Evolutionary conservation across 768 basidiomycete genomes (phyloP).

Genomic region (Collybia nuda): DNA sequence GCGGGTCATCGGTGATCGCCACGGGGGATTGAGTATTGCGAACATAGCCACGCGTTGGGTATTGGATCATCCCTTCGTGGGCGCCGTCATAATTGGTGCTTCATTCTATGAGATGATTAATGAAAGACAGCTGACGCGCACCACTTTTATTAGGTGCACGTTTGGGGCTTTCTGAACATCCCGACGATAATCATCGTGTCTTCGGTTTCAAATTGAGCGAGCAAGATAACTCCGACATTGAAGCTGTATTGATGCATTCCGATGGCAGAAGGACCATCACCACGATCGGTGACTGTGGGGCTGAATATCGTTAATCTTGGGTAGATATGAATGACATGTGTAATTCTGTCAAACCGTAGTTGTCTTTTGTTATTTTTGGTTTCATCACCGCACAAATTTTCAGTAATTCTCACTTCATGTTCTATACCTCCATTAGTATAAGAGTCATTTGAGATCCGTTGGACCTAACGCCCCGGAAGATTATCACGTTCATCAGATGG

Average conservation of each 20-base stretch:
- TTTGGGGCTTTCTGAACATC: slow-evolving; percentile 73
- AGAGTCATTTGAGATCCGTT: too few relatives aligned
- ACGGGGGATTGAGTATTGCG: slow-evolving; percentile 66
- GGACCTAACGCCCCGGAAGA: too few relatives aligned
- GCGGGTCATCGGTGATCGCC: slow-evolving; percentile 63
- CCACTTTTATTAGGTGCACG: slow-evolving; percentile 52
- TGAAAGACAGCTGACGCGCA: neutral
- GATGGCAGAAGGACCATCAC: slow-evolving; percentile 61
- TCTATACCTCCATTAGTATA: neutral
- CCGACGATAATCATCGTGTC: slow-evolving; percentile 63
- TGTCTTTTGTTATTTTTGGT: too few relatives aligned
- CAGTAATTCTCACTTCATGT: neutral
- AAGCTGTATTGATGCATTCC: slow-evolving; percentile 60
- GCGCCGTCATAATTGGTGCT: slow-evolving; percentile 77
- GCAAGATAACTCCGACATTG: slow-evolving; percentile 62
- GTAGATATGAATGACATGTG: neutral
- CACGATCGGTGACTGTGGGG: slow-evolving; percentile 79
- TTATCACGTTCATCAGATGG: too few relatives aligned
- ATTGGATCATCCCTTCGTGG: slow-evolving; percentile 73
- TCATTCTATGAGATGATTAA: slow-evolving; percentile 6
- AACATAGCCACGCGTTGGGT: slow-evolving; percentile 85
- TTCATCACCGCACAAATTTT: neutral
- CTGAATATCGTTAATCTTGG: slow-evolving; percentile 64
- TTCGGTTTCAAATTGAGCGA: slow-evolving; percentile 57
- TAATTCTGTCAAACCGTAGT: too few relatives aligned